Conservation (phyloP, 768 basidiomycete species). For the Mycena vitilis region DNA sequence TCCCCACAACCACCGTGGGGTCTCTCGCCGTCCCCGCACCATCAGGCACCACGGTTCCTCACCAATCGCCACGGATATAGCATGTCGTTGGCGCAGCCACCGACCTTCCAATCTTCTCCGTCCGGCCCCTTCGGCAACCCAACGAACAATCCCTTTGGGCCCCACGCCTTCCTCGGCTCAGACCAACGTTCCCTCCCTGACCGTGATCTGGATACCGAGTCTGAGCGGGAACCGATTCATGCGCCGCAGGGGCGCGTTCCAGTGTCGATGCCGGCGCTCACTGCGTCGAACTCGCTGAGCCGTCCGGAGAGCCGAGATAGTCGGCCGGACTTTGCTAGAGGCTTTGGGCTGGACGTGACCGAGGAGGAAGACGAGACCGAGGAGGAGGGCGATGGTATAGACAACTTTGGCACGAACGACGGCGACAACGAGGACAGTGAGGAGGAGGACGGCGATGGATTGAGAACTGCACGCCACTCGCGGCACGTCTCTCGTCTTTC, state of each 20-base stretch:
- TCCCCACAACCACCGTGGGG: slow-evolving; percentile 74
- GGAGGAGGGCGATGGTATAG: slow-evolving; percentile 39
- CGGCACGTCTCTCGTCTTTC: slow-evolving; percentile 37
- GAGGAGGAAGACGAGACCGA: slow-evolving; percentile 59
- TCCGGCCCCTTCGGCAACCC: slow-evolving; percentile 48
- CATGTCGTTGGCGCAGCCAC: slow-evolving; percentile 76
- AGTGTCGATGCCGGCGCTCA: slow-evolving; percentile 55
- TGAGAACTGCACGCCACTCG: slow-evolving; percentile 34
- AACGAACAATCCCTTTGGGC: slow-evolving; percentile 75
- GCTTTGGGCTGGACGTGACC: slow-evolving; percentile 85
- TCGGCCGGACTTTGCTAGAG: slow-evolving; percentile 79
- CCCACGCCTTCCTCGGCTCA: slow-evolving; percentile 64
- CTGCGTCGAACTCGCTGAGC: slow-evolving; percentile 55
- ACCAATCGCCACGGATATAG: slow-evolving; percentile 76
- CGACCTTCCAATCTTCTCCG: slow-evolving; percentile 53
- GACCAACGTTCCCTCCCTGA: slow-evolving; percentile 48
- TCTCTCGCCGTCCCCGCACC: slow-evolving; percentile 64
- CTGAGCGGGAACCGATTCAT: slow-evolving; percentile 49
- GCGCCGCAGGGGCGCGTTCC: slow-evolving; percentile 70
- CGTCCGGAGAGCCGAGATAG: slow-evolving; percentile 59
- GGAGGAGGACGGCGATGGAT: slow-evolving; percentile 39
- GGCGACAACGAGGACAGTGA: slow-evolving; percentile 51
- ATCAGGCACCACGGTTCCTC: slow-evolving; percentile 49
- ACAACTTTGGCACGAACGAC: slow-evolving; percentile 38
- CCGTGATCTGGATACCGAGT: slow-evolving; percentile 39